Evolutionary conservation across 2,329 filamentous ascomycete genomes (phyloP).

Genomic region (Sporothrix schenckii): DNA sequence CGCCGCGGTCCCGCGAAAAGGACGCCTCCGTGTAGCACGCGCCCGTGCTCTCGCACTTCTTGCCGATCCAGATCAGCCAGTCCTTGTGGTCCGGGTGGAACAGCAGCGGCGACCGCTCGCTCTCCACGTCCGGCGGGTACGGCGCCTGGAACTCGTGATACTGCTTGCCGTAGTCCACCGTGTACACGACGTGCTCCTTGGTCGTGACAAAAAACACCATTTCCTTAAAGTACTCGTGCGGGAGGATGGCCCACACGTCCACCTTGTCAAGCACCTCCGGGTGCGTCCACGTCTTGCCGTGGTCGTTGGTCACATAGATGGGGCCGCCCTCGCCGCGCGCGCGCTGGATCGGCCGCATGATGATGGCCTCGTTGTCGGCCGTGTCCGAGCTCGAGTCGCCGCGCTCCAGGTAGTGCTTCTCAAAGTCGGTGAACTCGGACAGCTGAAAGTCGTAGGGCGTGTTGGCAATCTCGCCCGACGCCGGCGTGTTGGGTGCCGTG

Average conservation of each 20-base stretch:
- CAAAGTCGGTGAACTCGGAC: slow-evolving; percentile 55
- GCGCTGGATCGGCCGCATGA: slow-evolving; percentile 54
- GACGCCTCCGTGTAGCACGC: slow-evolving; percentile 76
- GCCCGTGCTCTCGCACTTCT: slow-evolving; percentile 61
- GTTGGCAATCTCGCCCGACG: slow-evolving; percentile 67
- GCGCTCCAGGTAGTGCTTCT: slow-evolving; percentile 78
- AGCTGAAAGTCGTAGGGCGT: slow-evolving; percentile 61
- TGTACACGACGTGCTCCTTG: slow-evolving; percentile 71
- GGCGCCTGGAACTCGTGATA: slow-evolving; percentile 76
- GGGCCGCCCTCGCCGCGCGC: slow-evolving; percentile 58
- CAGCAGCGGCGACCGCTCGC: slow-evolving; percentile 55
- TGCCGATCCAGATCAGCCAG: slow-evolving; percentile 89
- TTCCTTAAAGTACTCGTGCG: slow-evolving; percentile 80
- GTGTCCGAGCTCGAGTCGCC: slow-evolving; percentile 61
- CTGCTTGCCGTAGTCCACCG: slow-evolving; percentile 73
- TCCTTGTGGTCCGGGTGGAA: slow-evolving; percentile 87
- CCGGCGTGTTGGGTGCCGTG: slow-evolving; percentile 54
- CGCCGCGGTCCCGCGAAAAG: slow-evolving; percentile 76
- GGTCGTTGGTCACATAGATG: slow-evolving; percentile 77
- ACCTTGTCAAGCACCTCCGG: slow-evolving; percentile 67
- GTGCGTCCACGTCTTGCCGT: slow-evolving; percentile 81
- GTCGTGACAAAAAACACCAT: slow-evolving; percentile 82
- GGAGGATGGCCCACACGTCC: slow-evolving; percentile 69
- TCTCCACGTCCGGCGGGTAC: slow-evolving; percentile 49
- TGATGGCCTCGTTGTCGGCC: slow-evolving; percentile 69